phyloP scores from a whole-genome alignment of 495 filamentous ascomycete species.

The Bryoglossum gracile region DNA sequence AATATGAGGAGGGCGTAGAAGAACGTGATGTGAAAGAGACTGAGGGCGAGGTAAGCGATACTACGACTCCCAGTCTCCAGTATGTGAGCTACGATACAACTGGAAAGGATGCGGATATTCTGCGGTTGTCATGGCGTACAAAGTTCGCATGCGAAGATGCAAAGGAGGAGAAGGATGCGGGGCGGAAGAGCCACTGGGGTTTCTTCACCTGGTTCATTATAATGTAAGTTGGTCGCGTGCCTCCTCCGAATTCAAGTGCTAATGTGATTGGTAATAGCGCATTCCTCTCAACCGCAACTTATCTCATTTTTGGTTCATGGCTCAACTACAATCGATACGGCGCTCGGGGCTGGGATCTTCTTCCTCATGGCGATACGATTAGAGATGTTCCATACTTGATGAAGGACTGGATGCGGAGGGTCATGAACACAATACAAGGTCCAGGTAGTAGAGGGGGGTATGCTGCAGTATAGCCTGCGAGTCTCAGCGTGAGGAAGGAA shows the following conservation, averaged over 20 bases:
- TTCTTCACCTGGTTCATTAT: conserved; percentile 98
- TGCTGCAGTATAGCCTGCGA: conserved; percentile 80
- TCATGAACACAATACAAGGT: conserved; percentile 79
- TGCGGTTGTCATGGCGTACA: conserved; percentile 77
- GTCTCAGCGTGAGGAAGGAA: no score
- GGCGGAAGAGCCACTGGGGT: conserved; percentile 57
- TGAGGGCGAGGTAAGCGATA: conserved; percentile 39
- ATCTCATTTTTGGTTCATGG: conserved; percentile 98
- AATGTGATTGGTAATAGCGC: conserved; percentile 39
- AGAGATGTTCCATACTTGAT: conserved; percentile 87
- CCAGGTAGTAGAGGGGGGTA: conserved; percentile 79
- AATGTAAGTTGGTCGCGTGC: conserved; percentile 56
- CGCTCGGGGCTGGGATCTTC: conserved; percentile 87
- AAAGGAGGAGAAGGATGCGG: conserved; percentile 36
- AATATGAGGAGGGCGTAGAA: conserved; percentile 31
- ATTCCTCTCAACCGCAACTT: conserved; percentile 80
- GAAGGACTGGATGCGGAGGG: conserved; percentile 73
- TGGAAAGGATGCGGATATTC: conserved; percentile 37
- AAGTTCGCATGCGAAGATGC: conserved; percentile 71
- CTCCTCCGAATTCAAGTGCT: conserved; percentile 6
- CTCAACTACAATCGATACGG: conserved; percentile 98
- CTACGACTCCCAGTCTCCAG: conserved; percentile 51
- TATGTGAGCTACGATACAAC: conserved; percentile 63
- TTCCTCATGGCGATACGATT: conserved; percentile 88
- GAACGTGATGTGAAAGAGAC: conserved; percentile 29